Base-by-base conservation (phyloP, 2,329 filamentous ascomycete species). In the Colletotrichum filicis region DNA sequence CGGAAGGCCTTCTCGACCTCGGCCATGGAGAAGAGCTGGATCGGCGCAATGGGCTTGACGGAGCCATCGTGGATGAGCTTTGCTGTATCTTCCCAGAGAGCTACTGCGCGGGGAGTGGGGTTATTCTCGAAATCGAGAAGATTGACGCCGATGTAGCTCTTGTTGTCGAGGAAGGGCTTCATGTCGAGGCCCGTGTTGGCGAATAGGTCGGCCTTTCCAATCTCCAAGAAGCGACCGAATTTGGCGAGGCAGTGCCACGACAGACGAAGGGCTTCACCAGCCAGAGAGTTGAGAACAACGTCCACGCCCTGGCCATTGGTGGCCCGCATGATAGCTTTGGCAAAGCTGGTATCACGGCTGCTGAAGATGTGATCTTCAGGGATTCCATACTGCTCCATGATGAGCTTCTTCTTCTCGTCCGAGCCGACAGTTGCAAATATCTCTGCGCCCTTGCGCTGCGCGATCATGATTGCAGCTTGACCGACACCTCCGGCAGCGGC, bases 221-320 rank as follows among this genome's bases (percentile, higher is more conserved):
- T 82, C 64, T 88, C 86, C 4, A 88, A 76, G 65, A 88, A 86
- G 2, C 83, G 80, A 1, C 85, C 86, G 72, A 85, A 85, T 12
- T 79, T 80, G 53, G 83, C 83, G 8, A 89, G 76, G 64, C 83
- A 85, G 5, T 80, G 79, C 84, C 83, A 87, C 0, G 85, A 83
- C 52, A 83, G 82, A 1, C 80, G 79, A 1, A 87, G 76, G 1
- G 80, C 76, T 16, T 87, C 85, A 0, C 86, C 86, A 1, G 82
- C 76, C 0, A 87, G 78, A 0, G 85, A 86, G 77, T 87, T 84
- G 7, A 85, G 63, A 0, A 84, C 78, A 0, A 83, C 74, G 28
- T 85, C 81, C 1, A 84, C 81, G 4, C 83, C 83, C 6, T 63
- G 62, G 7, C 78, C 78, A 0, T 66, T 71, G 0, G 82, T 84